Base-by-base conservation (phyloP, 1,284 basidiomycete species). In the Lentinula novae-zelandiae region DNA sequence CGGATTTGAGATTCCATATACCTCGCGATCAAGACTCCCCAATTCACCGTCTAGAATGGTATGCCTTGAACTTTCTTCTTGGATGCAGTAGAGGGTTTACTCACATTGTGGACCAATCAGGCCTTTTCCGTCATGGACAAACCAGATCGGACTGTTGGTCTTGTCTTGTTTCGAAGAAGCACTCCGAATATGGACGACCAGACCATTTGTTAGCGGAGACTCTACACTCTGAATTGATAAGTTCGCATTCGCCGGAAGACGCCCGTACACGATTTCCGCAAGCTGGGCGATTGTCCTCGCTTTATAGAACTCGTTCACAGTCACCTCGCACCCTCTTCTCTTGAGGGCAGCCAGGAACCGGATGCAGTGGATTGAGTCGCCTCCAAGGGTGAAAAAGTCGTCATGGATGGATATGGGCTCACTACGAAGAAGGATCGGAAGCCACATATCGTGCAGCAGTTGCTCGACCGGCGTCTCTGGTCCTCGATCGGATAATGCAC, bases 371-470 rank as follows among this genome's bases (percentile, higher is more conserved):
- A 54, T 54, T 15, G 53, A 54, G 31, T 54, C 53, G n/a, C 53
- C 53, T 40, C 53, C 53, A 17, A 54, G 33, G 22, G 12, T 40
- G 36, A 54, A 54, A 36, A 54, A 54, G 36, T 54, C 53, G 27
- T 54, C 53, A 22, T 54, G 17, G 3, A 53, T 2, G 12, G 52
- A 53, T 36, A 53, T 53, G 7, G 33, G 15, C n/a, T 53, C 52
- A 9, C 13, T 38, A 34, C 52, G 33, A 33, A 33, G n/a, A 36
- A 53, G 52, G 38, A 53, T 36, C 33, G 38, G 33, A 13, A 53
- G 52, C 52, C 52, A 53, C 52, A 53, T 53, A 53, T 53, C 52
- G 34, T 53, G 52, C 38, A 53, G 33, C 52, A 53, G n/a, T 13
- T 53, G 52, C 20, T 53, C 52, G 15, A 53, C 52, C 10, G 52